phyloP scores from a whole-genome alignment of 164 flowering plant genomes.

The Brasenia schreberi region DNA sequence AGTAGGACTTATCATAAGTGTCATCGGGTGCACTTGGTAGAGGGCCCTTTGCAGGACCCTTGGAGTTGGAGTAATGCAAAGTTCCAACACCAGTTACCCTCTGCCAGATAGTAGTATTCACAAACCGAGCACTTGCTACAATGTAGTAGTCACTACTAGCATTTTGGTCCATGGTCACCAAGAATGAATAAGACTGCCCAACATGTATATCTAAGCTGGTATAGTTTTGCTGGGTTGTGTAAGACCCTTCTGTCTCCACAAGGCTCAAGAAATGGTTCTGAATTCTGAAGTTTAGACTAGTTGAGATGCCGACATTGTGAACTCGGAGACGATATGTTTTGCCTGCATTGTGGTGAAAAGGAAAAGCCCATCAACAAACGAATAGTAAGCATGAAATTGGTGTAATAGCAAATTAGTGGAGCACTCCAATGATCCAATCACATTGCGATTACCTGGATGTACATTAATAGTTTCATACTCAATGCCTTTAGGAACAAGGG shows the following conservation, averaged over 20 bases:
- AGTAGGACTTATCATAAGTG: slow-evolving; percentile 68
- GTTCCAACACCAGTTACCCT: slow-evolving; percentile 89
- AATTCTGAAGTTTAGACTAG: slow-evolving; percentile 91
- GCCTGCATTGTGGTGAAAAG: slow-evolving; percentile 34
- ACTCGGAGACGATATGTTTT: slow-evolving; percentile 88
- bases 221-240: slow-evolving; percentile 88
- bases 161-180: slow-evolving; percentile 94
- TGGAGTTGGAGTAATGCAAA: slow-evolving; percentile 75
- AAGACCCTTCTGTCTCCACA: slow-evolving; percentile 88
- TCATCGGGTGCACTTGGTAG: slow-evolving; percentile 83
- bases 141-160: slow-evolving; percentile 89
- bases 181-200: slow-evolving; percentile 93
- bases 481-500: slow-evolving; percentile 80
- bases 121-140: slow-evolving; percentile 94
- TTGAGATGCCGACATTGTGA: slow-evolving; percentile 83
- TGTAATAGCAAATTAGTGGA: too few relatives aligned
- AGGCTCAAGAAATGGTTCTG: slow-evolving; percentile 73
- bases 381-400: neutral
- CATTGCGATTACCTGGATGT: slow-evolving; percentile 47
- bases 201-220: slow-evolving; percentile 93
- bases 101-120: slow-evolving; percentile 68
- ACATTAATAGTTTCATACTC: slow-evolving; percentile 66
- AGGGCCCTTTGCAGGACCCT: slow-evolving; percentile 73
- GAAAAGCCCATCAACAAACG: neutral
- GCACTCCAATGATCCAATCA: neutral